Evolutionary conservation across 129 eudicot genomes (phyloP).

Genomic region (Deinandra increscens): DNA sequence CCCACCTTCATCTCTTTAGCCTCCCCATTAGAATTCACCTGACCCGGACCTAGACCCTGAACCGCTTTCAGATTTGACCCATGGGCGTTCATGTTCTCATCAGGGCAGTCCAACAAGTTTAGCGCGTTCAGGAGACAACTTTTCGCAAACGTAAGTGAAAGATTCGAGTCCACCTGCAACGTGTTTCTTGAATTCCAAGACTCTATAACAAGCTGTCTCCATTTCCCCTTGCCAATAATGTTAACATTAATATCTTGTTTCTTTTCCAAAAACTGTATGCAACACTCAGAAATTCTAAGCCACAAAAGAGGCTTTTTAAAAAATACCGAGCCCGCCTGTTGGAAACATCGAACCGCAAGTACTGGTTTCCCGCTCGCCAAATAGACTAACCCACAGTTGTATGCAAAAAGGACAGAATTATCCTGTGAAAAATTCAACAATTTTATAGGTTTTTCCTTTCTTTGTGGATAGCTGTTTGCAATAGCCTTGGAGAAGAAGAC

Average conservation of each 20-base stretch:
- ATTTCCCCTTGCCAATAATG: constrained; percentile 78
- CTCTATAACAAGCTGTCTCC: constrained; percentile 67
- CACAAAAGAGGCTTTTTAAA: constrained; percentile 73
- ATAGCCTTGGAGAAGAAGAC: constrained; percentile 72
- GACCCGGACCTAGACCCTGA: constrained; percentile 29
- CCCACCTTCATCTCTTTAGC: constrained; percentile 66
- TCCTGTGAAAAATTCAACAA: constrained; percentile 63
- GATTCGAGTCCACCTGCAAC: constrained; percentile 39
- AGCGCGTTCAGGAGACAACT: constrained; percentile 74
- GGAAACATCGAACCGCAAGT: constrained; percentile 75
- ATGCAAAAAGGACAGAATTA: constrained; percentile 60
- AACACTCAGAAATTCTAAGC: constrained; percentile 92
- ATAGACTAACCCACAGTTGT: constrained; percentile 71
- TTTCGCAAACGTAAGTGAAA: constrained; percentile 66
- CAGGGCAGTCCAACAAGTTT: constrained; percentile 46
- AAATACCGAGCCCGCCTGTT: constrained; percentile 61
- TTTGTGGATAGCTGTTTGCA: constrained; percentile 35
- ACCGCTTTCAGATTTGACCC: constrained; percentile 33
- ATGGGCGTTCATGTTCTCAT: constrained; percentile 29
- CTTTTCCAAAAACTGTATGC: constrained; percentile 67
- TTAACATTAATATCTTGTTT: constrained; percentile 45
- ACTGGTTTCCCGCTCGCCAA: constrained; percentile 78
- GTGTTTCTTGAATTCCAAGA: constrained; percentile 36
- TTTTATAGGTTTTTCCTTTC: constrained; percentile 68
- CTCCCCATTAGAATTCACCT: constrained; percentile 71